Percentiles rank a stretch among this genome's conserved stretches.
Evolutionary conservation across 495 filamentous ascomycete species (phyloP).

Genomic region (Patellaria atrata): DNA sequence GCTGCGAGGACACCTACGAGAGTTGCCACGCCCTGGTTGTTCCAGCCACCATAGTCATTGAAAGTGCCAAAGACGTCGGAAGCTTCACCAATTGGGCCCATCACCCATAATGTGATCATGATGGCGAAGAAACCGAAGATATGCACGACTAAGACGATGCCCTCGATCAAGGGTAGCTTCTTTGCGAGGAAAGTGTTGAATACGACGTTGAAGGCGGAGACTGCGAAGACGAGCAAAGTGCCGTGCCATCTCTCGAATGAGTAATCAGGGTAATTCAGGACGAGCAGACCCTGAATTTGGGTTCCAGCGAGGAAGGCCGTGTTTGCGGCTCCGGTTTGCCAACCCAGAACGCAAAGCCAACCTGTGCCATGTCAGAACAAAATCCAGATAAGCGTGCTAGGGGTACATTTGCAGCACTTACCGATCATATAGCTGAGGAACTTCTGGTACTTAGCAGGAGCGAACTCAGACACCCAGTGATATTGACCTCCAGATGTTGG

Average conservation of each 20-base stretch:
- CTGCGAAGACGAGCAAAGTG: conserved; percentile 18
- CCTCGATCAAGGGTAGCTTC: conserved; percentile 22
- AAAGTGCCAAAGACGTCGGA: conserved; percentile 19
- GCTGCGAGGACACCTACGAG: conserved; percentile 22
- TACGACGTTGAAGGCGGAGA: conserved; percentile 15
- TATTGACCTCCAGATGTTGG: conserved; percentile 38
- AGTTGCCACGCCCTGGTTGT: conserved; percentile 18
- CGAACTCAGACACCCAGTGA: conserved; percentile 40
- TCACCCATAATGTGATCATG: conserved; percentile 21
- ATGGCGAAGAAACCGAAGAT: conserved; percentile 25
- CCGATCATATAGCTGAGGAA: conserved; percentile 37
- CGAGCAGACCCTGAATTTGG: conserved; percentile 32
- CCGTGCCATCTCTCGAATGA: conserved; percentile 21
- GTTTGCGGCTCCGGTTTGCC: conserved; percentile 26
- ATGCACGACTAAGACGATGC: conserved; percentile 21
- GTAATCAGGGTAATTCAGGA: conserved; percentile 24
- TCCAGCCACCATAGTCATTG: conserved; percentile 24
- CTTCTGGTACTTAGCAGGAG: conserved; percentile 26
- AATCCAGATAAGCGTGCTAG: background rate
- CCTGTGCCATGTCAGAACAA: conserved; percentile 8
- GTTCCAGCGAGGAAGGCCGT: conserved; percentile 28
- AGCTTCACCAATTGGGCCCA: conserved; percentile 15
- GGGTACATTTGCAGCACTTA: conserved; percentile 7
- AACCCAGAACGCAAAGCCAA: conserved; percentile 27
- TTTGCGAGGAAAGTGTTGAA: conserved; percentile 24